Evolutionary conservation across 176 grass and related monocot species (phyloP).

Genomic region (Puccinellia tenuiflora): DNA sequence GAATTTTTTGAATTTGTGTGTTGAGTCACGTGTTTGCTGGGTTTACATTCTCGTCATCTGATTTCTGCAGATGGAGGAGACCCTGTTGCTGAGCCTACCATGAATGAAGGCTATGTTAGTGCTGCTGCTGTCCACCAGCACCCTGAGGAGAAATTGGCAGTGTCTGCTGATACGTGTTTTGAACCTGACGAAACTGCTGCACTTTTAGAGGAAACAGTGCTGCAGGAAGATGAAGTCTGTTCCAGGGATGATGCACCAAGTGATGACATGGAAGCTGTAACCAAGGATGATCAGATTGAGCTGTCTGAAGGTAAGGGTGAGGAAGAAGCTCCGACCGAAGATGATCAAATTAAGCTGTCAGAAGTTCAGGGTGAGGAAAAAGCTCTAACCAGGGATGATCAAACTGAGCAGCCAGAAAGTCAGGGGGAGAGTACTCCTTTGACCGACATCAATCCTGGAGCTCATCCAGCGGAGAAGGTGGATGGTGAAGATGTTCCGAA

Average conservation of each 20-base stretch:
- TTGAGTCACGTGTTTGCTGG: neutral
- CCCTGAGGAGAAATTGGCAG: neutral
- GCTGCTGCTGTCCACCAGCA: neutral
- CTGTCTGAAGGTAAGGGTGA: conserved; percentile 3
- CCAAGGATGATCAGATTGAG: conserved; percentile 12
- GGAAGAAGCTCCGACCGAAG: neutral
- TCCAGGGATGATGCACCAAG: neutral
- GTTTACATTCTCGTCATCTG: neutral
- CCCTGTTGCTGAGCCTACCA: conserved; percentile 13
- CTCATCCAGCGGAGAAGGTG: conserved; percentile 25
- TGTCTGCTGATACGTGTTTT: conserved; percentile 16
- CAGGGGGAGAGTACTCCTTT: neutral
- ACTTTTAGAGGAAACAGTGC: conserved; percentile 19
- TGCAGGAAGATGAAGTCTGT: conserved; percentile 21
- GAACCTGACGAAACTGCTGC: conserved; percentile 16
- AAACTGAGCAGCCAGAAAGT: conserved; percentile 16
- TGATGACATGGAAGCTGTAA: conserved; percentile 23
- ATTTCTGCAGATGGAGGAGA: conserved; percentile 61
- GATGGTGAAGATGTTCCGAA: conserved; percentile 39
- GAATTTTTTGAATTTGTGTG: neutral
- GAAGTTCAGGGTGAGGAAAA: conserved; percentile 8
- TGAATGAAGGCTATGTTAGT: conserved; percentile 31
- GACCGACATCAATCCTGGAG: neutral
- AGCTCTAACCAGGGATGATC: conserved; percentile 6
- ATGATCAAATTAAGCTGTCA: conserved; percentile 13